Base-by-base conservation (phyloP, 306 rosid genomes). In the Pueraria montana region DNA sequence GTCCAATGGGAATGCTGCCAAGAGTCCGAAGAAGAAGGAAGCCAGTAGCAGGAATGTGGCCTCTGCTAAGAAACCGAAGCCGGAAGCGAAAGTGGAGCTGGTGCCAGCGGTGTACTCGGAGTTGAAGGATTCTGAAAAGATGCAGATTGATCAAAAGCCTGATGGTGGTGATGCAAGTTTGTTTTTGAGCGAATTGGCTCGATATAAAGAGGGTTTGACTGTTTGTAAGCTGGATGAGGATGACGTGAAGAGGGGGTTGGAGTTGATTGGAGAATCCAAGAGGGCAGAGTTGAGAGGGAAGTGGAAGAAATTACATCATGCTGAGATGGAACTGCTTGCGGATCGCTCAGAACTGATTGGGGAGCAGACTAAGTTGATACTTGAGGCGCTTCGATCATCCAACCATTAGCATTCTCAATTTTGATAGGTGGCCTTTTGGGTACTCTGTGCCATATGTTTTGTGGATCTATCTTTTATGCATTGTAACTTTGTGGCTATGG, bases 281-380 rank as follows among this genome's bases (percentile, higher is more conserved):
- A 84, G 72, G 59, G 88, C 79, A 18, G 94, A 86, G 70, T 73
- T 92, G 46, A 91, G 85, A 77, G 83, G 24, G 3, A 80, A 59
- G 84, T 95, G 97, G 94, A 87, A 43, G 85, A 42, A 89, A 30
- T 2, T 90, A 18, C 87, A 80, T 14, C 6, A 56, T 72, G 88
- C 90, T 0, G 97, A 93, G 27, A 20, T 91, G 81, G 90, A 93
- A 66, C 36, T 91, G 49, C 82, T 72, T 69, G 77, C 71, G 8
- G 63, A 69, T 79, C 79, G 90, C 13, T 14, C 77, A 2, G 74
- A 86, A 72, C 72, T 93, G 30, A 36, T 79, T 13, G 73, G 46
- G 36, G 89, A 92, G 1, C 88, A 81, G 48, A 40, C 88, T 2
- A 80, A 50, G 79, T 32, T 89, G 85, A 42, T 88, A n/a, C 52